Evolutionary conservation across 352 stramenopile species (phyloP).

Genomic region (Phytophthora citrophthora): DNA sequence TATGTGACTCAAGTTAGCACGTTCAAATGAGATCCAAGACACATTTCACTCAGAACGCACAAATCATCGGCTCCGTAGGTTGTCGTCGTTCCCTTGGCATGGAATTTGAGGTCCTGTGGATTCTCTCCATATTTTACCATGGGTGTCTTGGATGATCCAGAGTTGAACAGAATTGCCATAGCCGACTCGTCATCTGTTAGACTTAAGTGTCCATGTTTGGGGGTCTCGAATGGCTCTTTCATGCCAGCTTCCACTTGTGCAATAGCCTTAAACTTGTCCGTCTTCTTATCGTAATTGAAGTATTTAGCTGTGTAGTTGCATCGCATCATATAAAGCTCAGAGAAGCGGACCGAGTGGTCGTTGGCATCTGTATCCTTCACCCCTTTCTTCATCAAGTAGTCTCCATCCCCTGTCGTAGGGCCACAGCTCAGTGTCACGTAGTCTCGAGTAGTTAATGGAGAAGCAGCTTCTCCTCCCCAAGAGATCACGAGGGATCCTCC

Average conservation of each 20-base stretch:
- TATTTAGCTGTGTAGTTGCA: slow-evolving; percentile 75
- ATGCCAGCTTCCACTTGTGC: slow-evolving; percentile 49
- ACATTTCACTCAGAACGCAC: slow-evolving; percentile 24
- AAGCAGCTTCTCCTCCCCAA: slow-evolving; percentile 31
- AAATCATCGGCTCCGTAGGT: slow-evolving; percentile 68
- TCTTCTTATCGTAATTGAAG: slow-evolving; percentile 44
- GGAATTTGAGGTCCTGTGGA: slow-evolving; percentile 24
- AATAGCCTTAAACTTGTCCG: slow-evolving; percentile 28
- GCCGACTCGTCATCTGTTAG: slow-evolving; percentile 54
- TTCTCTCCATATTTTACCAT: slow-evolving; percentile 50
- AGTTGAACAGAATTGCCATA: slow-evolving; percentile 82
- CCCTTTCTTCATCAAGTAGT: slow-evolving; percentile 51
- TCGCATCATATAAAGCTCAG: slow-evolving; percentile 71
- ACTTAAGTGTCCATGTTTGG: slow-evolving; percentile 79
- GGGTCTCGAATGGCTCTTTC: slow-evolving; percentile 55
- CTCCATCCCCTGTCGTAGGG: slow-evolving; percentile 45
- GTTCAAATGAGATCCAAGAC: background rate
- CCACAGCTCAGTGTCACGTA: slow-evolving; percentile 77
- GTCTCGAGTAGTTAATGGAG: slow-evolving; percentile 37
- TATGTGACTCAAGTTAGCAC: background rate
- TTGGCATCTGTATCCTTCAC: slow-evolving; percentile 39
- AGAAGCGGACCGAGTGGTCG: slow-evolving; percentile 60
- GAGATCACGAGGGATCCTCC: slow-evolving; percentile 62
- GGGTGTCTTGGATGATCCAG: slow-evolving; percentile 52
- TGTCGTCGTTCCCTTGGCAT: slow-evolving; percentile 46